Conservation (phyloP, 23 red algal species). For the Cyanidioschyzon merolae region DNA sequence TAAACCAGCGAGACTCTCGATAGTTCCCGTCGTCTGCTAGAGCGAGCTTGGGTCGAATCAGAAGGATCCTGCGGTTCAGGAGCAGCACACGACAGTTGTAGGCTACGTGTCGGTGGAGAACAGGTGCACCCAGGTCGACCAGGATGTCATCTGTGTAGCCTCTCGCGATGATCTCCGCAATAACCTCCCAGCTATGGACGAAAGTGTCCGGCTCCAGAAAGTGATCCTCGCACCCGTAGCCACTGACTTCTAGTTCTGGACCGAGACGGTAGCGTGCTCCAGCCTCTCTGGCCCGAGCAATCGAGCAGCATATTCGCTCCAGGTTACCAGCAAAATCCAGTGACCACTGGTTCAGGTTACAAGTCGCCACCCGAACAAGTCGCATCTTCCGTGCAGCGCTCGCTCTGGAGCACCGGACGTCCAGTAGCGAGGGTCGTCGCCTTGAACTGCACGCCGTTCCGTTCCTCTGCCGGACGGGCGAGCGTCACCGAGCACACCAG, state of each 20-base stretch:
- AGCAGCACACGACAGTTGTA: constrained; percentile 83
- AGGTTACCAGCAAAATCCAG: constrained; percentile 90
- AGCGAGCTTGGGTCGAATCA: constrained; percentile 73
- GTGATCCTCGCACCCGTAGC: constrained; percentile 93
- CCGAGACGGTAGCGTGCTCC: constrained; percentile 68
- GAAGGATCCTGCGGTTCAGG: constrained; percentile 41
- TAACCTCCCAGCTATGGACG: constrained; percentile 63
- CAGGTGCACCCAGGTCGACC: constrained; percentile 77
- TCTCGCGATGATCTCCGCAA: constrained; percentile 47
- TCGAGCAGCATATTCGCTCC: constrained; percentile 49
- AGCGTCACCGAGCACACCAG: no score
- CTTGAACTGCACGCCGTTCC: no score
- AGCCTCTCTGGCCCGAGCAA: constrained; percentile 29
- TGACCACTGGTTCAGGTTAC: constrained; percentile 85
- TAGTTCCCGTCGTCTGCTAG: constrained; percentile 96
- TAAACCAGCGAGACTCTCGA: constrained; percentile 91
- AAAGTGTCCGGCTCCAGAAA: constrained; percentile 90
- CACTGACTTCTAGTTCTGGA: constrained; percentile 76
- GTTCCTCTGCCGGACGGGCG: no score
- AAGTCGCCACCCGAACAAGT: constrained; percentile 44
- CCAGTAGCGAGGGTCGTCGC: no score
- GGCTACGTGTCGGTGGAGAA: constrained; percentile 70
- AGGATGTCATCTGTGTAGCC: constrained; percentile 54
- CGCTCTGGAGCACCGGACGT: no score
- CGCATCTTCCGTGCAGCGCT: constrained; percentile 19